Evolutionary conservation across 1,139 yeast genomes (phyloP).

Genomic region (Blastobotrys indianensis): DNA sequence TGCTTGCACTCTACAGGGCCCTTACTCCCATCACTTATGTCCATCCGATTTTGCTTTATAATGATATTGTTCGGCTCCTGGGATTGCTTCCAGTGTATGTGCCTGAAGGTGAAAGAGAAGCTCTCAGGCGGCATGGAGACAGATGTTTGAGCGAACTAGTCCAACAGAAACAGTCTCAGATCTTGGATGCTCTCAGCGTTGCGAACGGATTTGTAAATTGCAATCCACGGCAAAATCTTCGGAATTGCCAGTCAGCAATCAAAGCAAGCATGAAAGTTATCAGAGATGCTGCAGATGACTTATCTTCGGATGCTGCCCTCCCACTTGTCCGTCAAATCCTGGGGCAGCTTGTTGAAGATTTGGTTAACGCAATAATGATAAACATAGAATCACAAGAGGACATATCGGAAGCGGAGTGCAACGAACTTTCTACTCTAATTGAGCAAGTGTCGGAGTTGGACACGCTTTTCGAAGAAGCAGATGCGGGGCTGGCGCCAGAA

Average conservation of each 20-base stretch:
- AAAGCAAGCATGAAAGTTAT: conserved; percentile 20
- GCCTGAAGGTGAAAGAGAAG: conserved; percentile 12
- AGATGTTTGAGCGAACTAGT: conserved; percentile 15
- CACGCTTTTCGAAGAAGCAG: conserved; percentile 21
- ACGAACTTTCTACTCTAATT: conserved; percentile 26
- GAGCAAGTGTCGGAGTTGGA: conserved; percentile 23
- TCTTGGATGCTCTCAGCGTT: conserved; percentile 11
- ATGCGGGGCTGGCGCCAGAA: conserved; percentile 8
- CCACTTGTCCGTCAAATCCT: conserved; percentile 25
- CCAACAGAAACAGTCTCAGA: conserved; percentile 13
- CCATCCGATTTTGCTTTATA: conserved; percentile 21
- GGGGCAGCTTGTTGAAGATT: conserved; percentile 29
- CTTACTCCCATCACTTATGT: conserved; percentile 23
- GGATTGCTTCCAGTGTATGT: conserved; percentile 4
- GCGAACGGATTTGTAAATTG: conserved; percentile 25
- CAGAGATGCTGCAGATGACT: conserved; percentile 17
- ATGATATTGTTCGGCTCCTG: conserved; percentile 17
- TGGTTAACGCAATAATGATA: conserved; percentile 24
- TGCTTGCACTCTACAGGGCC: conserved; percentile 27
- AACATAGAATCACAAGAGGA: conserved; percentile 27
- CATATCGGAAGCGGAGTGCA: conserved; percentile 33
- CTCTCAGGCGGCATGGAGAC: conserved; percentile 15
- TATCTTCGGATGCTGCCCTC: conserved; percentile 21
- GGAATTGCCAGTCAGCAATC: conserved; percentile 24
- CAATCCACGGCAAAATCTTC: conserved; percentile 18